Conservation (phyloP, 2,329 filamentous ascomycete species). For the Ophiostoma australiae region DNA sequence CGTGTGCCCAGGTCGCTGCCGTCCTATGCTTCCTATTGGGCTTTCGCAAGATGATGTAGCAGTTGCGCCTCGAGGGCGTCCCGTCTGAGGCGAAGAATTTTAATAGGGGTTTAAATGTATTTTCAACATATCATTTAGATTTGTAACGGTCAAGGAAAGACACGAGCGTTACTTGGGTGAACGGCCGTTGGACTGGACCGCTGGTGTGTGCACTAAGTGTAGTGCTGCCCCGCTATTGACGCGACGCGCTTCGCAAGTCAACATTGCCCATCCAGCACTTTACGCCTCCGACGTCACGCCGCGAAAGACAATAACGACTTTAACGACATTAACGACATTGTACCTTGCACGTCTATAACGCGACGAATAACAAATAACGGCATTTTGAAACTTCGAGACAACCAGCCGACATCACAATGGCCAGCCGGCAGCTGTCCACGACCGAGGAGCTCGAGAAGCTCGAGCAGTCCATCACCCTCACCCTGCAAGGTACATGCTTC, state of each 20-base stretch:
- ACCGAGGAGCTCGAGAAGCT: constrained; percentile 94
- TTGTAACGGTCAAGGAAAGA: too few species aligned
- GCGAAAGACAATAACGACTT: too few species aligned
- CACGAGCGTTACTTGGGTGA: neutral
- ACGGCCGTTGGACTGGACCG: neutral
- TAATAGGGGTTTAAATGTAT: neutral
- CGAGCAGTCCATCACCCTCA: constrained; percentile 94
- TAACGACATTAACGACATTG: too few species aligned
- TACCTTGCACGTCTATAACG: neutral
- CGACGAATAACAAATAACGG: neutral
- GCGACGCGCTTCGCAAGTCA: constrained; percentile 7
- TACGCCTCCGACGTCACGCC: neutral
- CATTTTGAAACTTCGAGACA: neutral
- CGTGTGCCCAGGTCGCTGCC: neutral
- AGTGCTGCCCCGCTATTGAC: neutral
- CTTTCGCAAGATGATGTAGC: neutral
- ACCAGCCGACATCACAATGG: constrained; percentile 20
- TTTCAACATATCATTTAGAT: too few species aligned
- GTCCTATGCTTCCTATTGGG: neutral
- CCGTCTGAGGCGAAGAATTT: neutral
- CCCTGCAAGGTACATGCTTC: constrained; percentile 66
- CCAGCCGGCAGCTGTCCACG: constrained; percentile 61
- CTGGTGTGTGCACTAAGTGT: neutral
- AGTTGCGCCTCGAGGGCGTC: neutral
- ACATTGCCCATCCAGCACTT: neutral